Percentiles rank a stretch among this genome's conserved stretches.
phyloP scores from a whole-genome alignment of 495 filamentous ascomycete genomes.

The Podospora didyma region DNA sequence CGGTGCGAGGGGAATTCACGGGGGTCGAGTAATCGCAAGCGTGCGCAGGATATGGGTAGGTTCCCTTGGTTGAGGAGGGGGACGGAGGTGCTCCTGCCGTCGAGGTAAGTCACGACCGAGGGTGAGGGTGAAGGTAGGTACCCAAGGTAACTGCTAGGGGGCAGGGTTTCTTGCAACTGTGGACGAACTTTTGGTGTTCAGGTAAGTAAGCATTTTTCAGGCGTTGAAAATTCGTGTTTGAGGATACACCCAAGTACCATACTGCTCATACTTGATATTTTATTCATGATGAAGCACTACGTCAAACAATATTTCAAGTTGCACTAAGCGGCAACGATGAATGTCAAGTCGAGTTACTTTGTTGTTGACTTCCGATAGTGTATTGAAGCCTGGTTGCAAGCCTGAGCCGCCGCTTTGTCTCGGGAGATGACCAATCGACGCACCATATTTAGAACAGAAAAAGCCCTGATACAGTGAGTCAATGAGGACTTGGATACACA shows the following conservation, averaged over 20 bases:
- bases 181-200: not conserved
- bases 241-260: not conserved
- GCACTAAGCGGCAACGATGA: not conserved
- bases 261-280: not conserved
- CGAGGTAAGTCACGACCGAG: not conserved
- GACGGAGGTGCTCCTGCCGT: not conserved
- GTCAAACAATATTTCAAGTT: not conserved
- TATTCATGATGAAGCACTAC: not conserved
- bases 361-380: not conserved
- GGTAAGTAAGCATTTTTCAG: not conserved
- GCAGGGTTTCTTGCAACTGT: not conserved
- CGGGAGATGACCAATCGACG: not conserved
- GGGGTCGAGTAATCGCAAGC: not conserved
- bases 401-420: not conserved
- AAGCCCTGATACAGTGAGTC: not conserved
- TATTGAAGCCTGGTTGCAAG: not conserved
- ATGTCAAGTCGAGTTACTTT: not conserved
- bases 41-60: not conserved
- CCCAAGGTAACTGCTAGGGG: too few species aligned
- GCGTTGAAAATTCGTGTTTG: not conserved
- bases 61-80: constrained; percentile 2
- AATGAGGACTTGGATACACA: not conserved
- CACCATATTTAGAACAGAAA: not conserved
- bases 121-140: not conserved
- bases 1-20: constrained; percentile 12